Conservation (phyloP, 768 basidiomycete species). For the Suillus subaureus region DNA sequence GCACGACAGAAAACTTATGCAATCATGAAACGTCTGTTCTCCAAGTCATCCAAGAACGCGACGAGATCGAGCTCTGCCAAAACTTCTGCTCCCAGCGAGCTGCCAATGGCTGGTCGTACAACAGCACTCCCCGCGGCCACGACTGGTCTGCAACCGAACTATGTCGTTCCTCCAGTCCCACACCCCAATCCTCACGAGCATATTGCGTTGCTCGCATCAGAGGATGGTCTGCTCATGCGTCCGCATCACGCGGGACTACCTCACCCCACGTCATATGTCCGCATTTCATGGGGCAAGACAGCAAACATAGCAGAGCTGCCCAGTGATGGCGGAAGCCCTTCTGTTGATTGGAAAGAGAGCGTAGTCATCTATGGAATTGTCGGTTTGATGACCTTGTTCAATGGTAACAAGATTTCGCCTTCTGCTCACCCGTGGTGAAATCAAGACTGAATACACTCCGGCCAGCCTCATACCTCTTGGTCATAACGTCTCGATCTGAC, state of each 20-base stretch:
- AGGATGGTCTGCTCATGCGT: slow-evolving; percentile 66
- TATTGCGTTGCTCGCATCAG: slow-evolving; percentile 61
- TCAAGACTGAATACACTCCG: background rate
- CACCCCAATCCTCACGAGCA: slow-evolving; percentile 75
- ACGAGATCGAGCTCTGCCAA: slow-evolving; percentile 4
- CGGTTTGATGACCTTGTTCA: slow-evolving; percentile 71
- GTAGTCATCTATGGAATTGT: slow-evolving; percentile 76
- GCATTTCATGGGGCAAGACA: slow-evolving; percentile 62
- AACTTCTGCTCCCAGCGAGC: background rate
- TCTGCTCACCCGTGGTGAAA: background rate
- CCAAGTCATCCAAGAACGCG: slow-evolving; percentile 21
- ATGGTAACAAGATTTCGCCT: slow-evolving; percentile 45
- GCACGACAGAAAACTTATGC: background rate
- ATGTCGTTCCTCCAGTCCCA: slow-evolving; percentile 66
- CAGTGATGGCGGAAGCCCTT: slow-evolving; percentile 33
- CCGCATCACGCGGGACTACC: slow-evolving; percentile 44
- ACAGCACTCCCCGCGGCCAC: slow-evolving; percentile 13
- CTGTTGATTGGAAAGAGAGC: slow-evolving; percentile 54
- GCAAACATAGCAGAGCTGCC: slow-evolving; percentile 54
- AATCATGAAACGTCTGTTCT: slow-evolving; percentile 36
- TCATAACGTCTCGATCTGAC: slow-evolving; percentile 63
- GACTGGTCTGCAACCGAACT: slow-evolving; percentile 56
- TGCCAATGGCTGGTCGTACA: background rate
- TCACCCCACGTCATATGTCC: slow-evolving; percentile 43
- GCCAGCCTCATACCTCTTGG: slow-evolving; percentile 74